A percentile compares a stretch with the other conserved stretches of the same genome.
Evolutionary conservation across 768 basidiomycete genomes (phyloP).

Genomic region (Daedalea quercina): DNA sequence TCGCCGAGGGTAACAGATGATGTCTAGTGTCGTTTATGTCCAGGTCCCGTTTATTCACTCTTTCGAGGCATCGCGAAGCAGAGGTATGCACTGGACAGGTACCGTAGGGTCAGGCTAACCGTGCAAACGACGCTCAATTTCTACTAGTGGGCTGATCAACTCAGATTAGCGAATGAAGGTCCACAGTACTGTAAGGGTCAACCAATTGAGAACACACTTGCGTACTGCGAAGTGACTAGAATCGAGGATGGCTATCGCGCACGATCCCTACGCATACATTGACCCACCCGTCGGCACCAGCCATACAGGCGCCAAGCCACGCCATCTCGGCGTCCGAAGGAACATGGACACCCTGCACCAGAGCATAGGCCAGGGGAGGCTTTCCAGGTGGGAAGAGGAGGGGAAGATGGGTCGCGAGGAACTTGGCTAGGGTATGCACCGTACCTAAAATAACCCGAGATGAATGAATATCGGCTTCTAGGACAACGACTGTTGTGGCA

Average conservation of each 20-base stretch:
- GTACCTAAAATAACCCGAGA: slow-evolving; percentile 40
- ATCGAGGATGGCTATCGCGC: slow-evolving; percentile 12
- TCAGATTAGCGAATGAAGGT: neutral
- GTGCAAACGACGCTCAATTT: no score
- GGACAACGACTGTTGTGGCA: slow-evolving; percentile 4
- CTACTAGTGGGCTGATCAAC: neutral
- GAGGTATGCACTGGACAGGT: no score
- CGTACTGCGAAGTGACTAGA: neutral
- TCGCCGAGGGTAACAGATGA: no score
- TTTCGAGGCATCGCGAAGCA: no score
- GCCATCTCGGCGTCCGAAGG: slow-evolving; percentile 88
- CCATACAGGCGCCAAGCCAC: slow-evolving; percentile 89
- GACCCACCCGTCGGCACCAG: slow-evolving; percentile 94
- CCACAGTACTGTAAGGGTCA: neutral
- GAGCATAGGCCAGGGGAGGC: slow-evolving; percentile 59
- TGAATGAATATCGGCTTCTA: neutral
- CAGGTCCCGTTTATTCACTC: no score
- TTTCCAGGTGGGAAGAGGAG: slow-evolving; percentile 61
- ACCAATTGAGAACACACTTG: neutral
- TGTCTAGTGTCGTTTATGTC: no score
- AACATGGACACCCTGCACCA: slow-evolving; percentile 79
- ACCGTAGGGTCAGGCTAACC: no score
- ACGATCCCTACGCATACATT: slow-evolving; percentile 70
- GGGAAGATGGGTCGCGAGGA: slow-evolving; percentile 69
- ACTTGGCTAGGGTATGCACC: slow-evolving; percentile 61